Percentiles rank a stretch among this genome's conserved stretches.
Evolutionary conservation across 176 grass and related monocot species (phyloP).

Genomic region (Saccharum officinarum): DNA sequence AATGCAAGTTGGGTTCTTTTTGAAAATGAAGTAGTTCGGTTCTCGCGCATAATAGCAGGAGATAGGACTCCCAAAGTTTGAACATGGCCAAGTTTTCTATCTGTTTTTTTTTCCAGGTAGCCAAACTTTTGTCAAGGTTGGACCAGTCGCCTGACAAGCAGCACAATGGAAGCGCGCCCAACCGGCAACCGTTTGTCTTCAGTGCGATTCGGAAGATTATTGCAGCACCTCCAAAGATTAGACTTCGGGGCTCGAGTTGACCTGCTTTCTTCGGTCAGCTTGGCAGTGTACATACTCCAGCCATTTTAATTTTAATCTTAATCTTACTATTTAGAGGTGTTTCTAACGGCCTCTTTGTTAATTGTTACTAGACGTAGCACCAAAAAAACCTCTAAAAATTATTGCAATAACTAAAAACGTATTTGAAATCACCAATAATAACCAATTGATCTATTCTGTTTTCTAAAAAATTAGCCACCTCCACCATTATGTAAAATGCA

Average conservation of each 20-base stretch:
- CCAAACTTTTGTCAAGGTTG: slow-evolving; percentile 23
- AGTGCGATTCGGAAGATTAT: slow-evolving; percentile 12
- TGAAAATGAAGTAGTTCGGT: background rate
- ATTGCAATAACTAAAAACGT: no score
- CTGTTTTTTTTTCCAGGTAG: background rate
- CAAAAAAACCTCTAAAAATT: no score
- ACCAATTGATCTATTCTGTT: no score
- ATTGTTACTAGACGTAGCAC: no score
- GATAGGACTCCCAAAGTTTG: background rate
- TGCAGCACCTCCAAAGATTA: background rate
- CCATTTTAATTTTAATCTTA: no score
- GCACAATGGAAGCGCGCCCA: background rate
- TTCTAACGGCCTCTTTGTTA: no score
- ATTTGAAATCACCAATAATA: no score
- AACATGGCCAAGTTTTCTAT: background rate
- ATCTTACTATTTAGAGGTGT: no score
- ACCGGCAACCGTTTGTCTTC: slow-evolving; percentile 14
- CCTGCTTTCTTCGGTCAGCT: slow-evolving; percentile 13
- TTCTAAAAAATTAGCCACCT: no score
- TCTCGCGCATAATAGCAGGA: background rate
- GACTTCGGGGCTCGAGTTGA: slow-evolving; percentile 18
- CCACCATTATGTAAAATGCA: no score
- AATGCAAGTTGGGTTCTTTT: background rate
- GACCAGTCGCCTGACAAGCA: background rate
- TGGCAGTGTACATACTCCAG: background rate